Percentiles rank a stretch among this genome's conserved stretches.
Evolutionary conservation across 2,329 filamentous ascomycete genomes (phyloP).

Genomic region (Aspergillus tubingensis): DNA sequence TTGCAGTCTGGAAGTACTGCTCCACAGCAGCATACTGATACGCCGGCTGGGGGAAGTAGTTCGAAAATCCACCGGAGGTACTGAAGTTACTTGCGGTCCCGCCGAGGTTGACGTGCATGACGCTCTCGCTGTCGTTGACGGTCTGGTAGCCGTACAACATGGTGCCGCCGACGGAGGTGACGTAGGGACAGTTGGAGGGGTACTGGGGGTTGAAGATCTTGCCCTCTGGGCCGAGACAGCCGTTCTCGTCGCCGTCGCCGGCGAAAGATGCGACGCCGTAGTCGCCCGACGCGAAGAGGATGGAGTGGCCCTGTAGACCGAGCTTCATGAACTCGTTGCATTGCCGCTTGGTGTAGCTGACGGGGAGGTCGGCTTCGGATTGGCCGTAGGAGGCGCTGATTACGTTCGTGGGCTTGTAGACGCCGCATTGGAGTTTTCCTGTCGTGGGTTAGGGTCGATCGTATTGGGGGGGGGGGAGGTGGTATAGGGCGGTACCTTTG

Average conservation of each 20-base stretch:
- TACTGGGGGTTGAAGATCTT: slow-evolving; percentile 54
- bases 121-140: slow-evolving; percentile 29
- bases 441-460: background rate
- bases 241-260: slow-evolving; percentile 38
- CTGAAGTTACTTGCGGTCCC: slow-evolving; percentile 34
- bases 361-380: slow-evolving; percentile 56
- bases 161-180: slow-evolving; percentile 50
- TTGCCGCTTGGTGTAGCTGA: slow-evolving; percentile 55
- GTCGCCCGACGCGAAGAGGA: slow-evolving; percentile 35
- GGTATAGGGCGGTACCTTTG: slow-evolving; percentile 39
- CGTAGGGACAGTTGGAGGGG: slow-evolving; percentile 55
- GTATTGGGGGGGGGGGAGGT: background rate
- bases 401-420: slow-evolving; percentile 58
- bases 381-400: slow-evolving; percentile 60
- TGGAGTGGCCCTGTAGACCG: slow-evolving; percentile 38
- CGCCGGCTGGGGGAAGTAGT: slow-evolving; percentile 46
- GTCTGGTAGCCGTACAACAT: slow-evolving; percentile 34
- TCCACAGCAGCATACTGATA: slow-evolving; percentile 47
- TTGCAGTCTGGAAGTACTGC: slow-evolving; percentile 42
- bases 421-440: slow-evolving; percentile 46
- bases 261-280: slow-evolving; percentile 39
- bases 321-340: slow-evolving; percentile 56
- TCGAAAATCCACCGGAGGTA: slow-evolving; percentile 51
- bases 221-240: slow-evolving; percentile 41
- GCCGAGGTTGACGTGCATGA: slow-evolving; percentile 35